phyloP scores from a whole-genome alignment of 2,329 filamentous ascomycete genomes.

The Chaetothyriales sp. region DNA sequence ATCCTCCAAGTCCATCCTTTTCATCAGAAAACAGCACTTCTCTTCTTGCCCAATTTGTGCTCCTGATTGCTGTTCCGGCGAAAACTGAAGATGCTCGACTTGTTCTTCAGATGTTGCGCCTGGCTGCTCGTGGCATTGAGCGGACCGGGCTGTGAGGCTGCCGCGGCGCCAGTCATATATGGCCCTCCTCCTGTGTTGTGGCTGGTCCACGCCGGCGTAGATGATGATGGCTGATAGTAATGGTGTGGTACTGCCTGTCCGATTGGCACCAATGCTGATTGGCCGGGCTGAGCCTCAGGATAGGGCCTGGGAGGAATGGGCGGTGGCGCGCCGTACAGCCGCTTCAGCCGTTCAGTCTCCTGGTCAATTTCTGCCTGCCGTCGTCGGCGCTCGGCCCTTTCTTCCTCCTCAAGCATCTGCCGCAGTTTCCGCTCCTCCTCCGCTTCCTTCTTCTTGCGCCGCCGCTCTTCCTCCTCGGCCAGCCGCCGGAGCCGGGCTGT shows the following conservation, averaged over 20 bases:
- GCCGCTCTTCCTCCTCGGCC: slow-evolving; percentile 29
- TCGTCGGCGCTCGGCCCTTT: slow-evolving; percentile 32
- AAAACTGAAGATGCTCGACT: slow-evolving; percentile 33
- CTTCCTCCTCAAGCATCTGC: slow-evolving; percentile 38
- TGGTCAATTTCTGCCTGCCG: slow-evolving; percentile 48
- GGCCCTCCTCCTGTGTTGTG: slow-evolving; percentile 11
- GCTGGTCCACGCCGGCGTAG: neutral
- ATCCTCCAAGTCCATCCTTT: no score
- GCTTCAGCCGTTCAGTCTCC: slow-evolving; percentile 59
- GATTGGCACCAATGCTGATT: neutral
- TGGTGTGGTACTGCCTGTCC: neutral
- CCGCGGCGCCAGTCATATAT: slow-evolving; percentile 16
- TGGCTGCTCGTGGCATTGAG: slow-evolving; percentile 6
- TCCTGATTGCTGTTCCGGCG: slow-evolving; percentile 22
- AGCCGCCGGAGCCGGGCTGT: slow-evolving; percentile 30
- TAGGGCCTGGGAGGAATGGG: neutral
- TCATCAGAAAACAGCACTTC: slow-evolving; percentile 32
- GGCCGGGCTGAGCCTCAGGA: neutral
- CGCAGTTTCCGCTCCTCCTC: slow-evolving; percentile 38
- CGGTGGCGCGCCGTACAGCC: slow-evolving; percentile 33
- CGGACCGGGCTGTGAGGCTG: slow-evolving; percentile 13
- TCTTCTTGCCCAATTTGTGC: slow-evolving; percentile 28
- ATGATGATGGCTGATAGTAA: neutral
- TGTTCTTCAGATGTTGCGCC: slow-evolving; percentile 21
- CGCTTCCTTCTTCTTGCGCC: slow-evolving; percentile 32